A percentile compares a stretch with the other conserved stretches of the same genome.
These are phyloP conservation scores for Tolypocladium tundrense DNA, from an alignment of 2,329 filamentous ascomycete species.

Conservation along the genomic window DNA sequence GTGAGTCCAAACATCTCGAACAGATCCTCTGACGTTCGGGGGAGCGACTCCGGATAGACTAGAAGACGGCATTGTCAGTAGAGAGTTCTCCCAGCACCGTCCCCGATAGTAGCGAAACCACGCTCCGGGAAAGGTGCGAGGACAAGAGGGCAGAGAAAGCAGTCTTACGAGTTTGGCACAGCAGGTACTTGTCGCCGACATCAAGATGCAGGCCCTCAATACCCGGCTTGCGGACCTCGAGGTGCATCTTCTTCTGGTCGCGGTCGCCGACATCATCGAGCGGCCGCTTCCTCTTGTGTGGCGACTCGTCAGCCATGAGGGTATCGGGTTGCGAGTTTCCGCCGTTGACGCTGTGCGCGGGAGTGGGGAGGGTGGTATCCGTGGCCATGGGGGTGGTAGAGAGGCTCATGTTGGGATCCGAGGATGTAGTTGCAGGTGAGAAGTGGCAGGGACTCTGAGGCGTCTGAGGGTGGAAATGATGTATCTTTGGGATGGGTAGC, in stretches of 20 bases:
- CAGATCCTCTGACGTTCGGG: constrained; percentile 43
- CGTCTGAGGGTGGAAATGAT: constrained; percentile 52
- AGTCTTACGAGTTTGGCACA: constrained; percentile 58
- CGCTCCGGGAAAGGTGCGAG: constrained; percentile 3
- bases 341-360: constrained; percentile 53
- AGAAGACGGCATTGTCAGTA: constrained; percentile 34
- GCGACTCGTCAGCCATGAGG: constrained; percentile 40
- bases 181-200: constrained; percentile 56
- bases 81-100: constrained; percentile 17
- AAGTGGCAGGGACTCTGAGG: constrained; percentile 57
- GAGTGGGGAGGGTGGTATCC: constrained; percentile 47
- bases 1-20: constrained; percentile 48
- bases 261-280: constrained; percentile 45
- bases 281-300: constrained; percentile 52
- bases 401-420: constrained; percentile 39
- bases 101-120: not conserved
- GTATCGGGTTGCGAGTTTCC: constrained; percentile 34
- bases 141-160: constrained; percentile 30
- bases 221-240: constrained; percentile 50
- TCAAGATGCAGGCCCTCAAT: constrained; percentile 57
- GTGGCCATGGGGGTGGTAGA: constrained; percentile 35
- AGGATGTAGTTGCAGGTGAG: constrained; percentile 40
- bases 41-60: constrained; percentile 38
- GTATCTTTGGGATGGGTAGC: not conserved
- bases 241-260: constrained; percentile 50